Evolutionary conservation across 257 asterid genomes (phyloP).

Genomic region (Perilla frutescens): DNA sequence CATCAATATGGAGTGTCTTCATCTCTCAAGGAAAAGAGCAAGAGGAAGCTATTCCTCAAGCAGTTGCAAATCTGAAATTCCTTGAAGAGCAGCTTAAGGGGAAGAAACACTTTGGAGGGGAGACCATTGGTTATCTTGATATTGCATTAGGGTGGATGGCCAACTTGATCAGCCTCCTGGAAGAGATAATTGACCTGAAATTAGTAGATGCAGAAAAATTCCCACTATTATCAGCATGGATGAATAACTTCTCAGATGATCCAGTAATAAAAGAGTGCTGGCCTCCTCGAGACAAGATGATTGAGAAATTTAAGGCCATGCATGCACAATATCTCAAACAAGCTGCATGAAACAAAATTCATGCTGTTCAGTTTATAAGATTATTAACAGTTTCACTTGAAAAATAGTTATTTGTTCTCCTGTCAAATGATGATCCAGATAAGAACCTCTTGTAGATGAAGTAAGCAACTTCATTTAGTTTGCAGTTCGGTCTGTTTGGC

Average conservation of each 20-base stretch:
- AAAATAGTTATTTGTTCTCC: background rate
- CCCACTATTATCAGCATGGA: constrained; percentile 62
- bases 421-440: constrained; percentile 19
- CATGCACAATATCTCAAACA: constrained; percentile 43
- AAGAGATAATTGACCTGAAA: constrained; percentile 48
- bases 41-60: constrained; percentile 47
- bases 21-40: constrained; percentile 45
- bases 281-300: constrained; percentile 68
- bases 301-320: constrained; percentile 51
- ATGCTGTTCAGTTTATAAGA: background rate
- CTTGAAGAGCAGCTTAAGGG: constrained; percentile 56
- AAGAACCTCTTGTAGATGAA: constrained; percentile 24
- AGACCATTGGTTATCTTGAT: constrained; percentile 64
- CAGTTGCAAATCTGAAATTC: constrained; percentile 43
- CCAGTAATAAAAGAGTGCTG: constrained; percentile 56
- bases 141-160: constrained; percentile 63
- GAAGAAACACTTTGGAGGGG: constrained; percentile 67
- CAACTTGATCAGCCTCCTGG: constrained; percentile 49
- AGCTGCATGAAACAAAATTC: constrained; percentile 39
- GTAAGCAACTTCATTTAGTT: constrained; percentile 3
- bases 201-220: constrained; percentile 49
- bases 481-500: constrained; percentile 6
- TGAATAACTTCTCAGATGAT: constrained; percentile 47
- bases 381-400: constrained; percentile 13
- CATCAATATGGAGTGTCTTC: constrained; percentile 47